These are phyloP conservation scores for Epichloe coenophiala DNA, from an alignment of 2,329 filamentous ascomycete genomes.

Conservation along the genomic window DNA sequence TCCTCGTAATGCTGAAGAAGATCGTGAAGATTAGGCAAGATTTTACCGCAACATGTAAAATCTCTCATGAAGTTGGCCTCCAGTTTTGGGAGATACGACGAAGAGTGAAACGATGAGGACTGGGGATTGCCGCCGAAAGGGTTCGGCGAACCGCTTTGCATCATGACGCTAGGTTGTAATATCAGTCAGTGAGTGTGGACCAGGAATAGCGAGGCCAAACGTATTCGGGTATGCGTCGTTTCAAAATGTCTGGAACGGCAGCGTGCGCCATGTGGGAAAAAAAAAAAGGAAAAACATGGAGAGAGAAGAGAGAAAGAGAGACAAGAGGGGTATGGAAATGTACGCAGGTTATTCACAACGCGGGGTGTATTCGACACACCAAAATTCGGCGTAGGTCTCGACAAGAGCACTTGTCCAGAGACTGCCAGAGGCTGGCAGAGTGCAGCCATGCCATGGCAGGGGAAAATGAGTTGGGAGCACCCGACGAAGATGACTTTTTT, in stretches of 20 bases:
- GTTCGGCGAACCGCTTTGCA: constrained; percentile 93
- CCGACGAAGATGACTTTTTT: too few species aligned
- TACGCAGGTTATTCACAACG: too few species aligned
- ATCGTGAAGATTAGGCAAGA: constrained; percentile 83
- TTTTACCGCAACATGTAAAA: constrained; percentile 88
- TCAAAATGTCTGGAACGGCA: neutral
- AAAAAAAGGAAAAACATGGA: neutral
- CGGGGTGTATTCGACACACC: too few species aligned
- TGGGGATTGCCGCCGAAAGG: constrained; percentile 43
- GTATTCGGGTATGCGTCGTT: neutral
- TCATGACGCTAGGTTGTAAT: constrained; percentile 57
- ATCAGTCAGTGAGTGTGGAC: neutral
- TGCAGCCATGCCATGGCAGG: constrained; percentile 9
- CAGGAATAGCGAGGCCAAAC: neutral
- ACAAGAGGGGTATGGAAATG: too few species aligned
- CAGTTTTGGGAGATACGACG: constrained; percentile 88
- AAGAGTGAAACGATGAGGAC: constrained; percentile 93
- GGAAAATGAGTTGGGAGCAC: neutral
- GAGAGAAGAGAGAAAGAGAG: neutral
- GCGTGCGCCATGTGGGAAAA: accelerated
- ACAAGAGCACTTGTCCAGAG: too few species aligned
- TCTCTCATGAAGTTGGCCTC: constrained; percentile 97
- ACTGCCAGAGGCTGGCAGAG: constrained; percentile 1
- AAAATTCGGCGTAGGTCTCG: too few species aligned
- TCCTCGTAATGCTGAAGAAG: constrained; percentile 95